phyloP scores from a whole-genome alignment of 1,139 yeast species.

The Lodderomyces jiufengensis region DNA sequence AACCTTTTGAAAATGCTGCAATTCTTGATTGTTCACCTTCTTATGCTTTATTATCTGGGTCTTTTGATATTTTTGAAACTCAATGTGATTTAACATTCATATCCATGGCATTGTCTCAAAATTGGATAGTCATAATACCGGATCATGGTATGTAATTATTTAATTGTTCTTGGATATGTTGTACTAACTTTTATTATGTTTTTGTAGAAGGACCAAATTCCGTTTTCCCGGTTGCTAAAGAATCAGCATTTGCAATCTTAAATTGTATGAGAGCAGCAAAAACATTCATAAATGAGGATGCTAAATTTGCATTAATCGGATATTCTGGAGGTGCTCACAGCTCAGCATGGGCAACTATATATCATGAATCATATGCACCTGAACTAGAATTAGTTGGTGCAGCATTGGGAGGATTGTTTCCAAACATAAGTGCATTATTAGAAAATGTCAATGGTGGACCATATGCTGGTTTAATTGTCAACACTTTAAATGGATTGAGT shows the following conservation, averaged over 20 bases:
- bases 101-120: slow-evolving; percentile 20
- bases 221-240: slow-evolving; percentile 28
- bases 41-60: slow-evolving; percentile 25
- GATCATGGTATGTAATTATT: too few species aligned
- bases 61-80: slow-evolving; percentile 15
- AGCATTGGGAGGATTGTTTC: slow-evolving; percentile 34
- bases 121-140: slow-evolving; percentile 16
- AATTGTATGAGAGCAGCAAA: slow-evolving; percentile 27
- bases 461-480: slow-evolving; percentile 22
- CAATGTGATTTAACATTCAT: slow-evolving; percentile 21
- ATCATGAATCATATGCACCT: slow-evolving; percentile 31
- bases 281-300: slow-evolving; percentile 22
- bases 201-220: slow-evolving; percentile 27
- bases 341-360: slow-evolving; percentile 32
- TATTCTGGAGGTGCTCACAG: slow-evolving; percentile 38
- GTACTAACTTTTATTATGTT: slow-evolving; percentile 16
- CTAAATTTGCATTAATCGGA: slow-evolving; percentile 30
- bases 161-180: too few species aligned
- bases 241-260: slow-evolving; percentile 26
- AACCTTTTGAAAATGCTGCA: slow-evolving; percentile 33
- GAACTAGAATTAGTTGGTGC: slow-evolving; percentile 29
- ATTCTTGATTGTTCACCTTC: slow-evolving; percentile 30
- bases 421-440: slow-evolving; percentile 21
- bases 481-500: slow-evolving; percentile 19
- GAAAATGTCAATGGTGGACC: slow-evolving; percentile 18